Percentiles rank a stretch among this genome's conserved stretches.
Evolutionary conservation across 2,329 filamentous ascomycete genomes (phyloP).

Genomic region (Kalaharituber pfeilii): DNA sequence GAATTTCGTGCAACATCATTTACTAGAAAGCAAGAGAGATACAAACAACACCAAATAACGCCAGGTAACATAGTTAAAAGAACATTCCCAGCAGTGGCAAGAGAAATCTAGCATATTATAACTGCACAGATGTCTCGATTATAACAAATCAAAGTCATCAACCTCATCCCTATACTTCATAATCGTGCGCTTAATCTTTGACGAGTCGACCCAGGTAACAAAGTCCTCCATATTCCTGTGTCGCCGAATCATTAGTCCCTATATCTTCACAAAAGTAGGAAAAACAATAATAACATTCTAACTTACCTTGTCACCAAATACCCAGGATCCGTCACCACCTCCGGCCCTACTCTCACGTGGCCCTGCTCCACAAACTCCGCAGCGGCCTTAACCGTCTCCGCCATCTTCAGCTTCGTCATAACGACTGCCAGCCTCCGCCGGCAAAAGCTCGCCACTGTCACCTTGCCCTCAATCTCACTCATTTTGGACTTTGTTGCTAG

Average conservation of each 20-base stretch:
- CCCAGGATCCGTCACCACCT: slow-evolving; percentile 49
- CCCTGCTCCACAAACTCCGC: slow-evolving; percentile 49
- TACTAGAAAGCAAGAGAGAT: too few species aligned
- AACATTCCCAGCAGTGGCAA: too few species aligned
- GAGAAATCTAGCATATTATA: too few species aligned
- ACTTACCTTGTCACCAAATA: slow-evolving; percentile 39
- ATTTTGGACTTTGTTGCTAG: slow-evolving; percentile 58
- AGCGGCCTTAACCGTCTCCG: slow-evolving; percentile 67
- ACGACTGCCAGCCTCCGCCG: slow-evolving; percentile 69
- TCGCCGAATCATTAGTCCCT: slow-evolving; percentile 6
- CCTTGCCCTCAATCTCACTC: slow-evolving; percentile 68
- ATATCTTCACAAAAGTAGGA: neutral
- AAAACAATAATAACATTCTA: too few species aligned
- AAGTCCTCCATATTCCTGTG: slow-evolving; percentile 50
- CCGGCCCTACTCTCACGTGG: slow-evolving; percentile 48
- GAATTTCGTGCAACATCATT: too few species aligned
- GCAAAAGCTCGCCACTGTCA: slow-evolving; percentile 80
- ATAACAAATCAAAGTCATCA: slow-evolving; percentile 52
- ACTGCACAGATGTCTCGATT: too few species aligned
- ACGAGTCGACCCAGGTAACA: slow-evolving; percentile 54
- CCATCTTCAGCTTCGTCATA: slow-evolving; percentile 82
- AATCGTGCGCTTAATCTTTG: slow-evolving; percentile 54
- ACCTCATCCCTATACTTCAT: slow-evolving; percentile 52
- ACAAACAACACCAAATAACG: too few species aligned
- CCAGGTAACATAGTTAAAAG: too few species aligned